Evolutionary conservation across 495 filamentous ascomycete genomes (phyloP).

Genomic region (Tuber borchii): DNA sequence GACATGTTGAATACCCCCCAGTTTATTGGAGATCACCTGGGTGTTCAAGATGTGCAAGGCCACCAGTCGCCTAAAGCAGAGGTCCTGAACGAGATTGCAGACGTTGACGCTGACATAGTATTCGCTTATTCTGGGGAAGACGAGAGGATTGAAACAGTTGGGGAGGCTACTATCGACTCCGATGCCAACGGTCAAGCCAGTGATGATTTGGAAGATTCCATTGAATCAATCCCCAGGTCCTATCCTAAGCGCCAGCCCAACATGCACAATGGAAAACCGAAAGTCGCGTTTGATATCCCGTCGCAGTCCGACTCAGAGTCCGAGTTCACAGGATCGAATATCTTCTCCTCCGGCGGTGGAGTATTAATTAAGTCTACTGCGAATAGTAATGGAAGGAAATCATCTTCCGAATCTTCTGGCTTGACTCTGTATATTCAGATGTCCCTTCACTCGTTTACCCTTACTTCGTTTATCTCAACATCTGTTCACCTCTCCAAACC

Average conservation of each 20-base stretch:
- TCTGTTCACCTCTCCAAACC: neutral
- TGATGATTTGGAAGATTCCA: conserved; percentile 17
- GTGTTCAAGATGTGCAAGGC: neutral
- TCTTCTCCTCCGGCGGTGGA: conserved; percentile 25
- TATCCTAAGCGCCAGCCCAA: conserved; percentile 12
- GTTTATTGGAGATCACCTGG: conserved; percentile 5
- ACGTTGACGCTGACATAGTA: conserved; percentile 11
- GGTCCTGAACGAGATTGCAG: neutral
- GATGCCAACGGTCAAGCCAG: neutral
- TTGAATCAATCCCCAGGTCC: conserved; percentile 30
- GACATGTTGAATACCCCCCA: conserved; percentile 10
- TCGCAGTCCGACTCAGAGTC: conserved; percentile 14
- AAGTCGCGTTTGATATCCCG: conserved; percentile 15
- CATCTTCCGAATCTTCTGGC: conserved; percentile 43
- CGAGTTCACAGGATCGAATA: conserved; percentile 12
- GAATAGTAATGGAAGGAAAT: conserved; percentile 40
- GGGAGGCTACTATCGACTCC: conserved; percentile 15
- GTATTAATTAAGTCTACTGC: conserved; percentile 21
- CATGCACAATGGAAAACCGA: neutral
- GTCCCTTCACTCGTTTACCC: conserved; percentile 52
- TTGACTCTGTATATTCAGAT: conserved; percentile 53
- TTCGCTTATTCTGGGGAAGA: conserved; percentile 23
- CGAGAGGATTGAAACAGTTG: conserved; percentile 27
- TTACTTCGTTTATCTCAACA: conserved; percentile 39
- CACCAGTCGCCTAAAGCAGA: neutral